phyloP scores from a whole-genome alignment of 768 basidiomycete species.

The Cyclocybe cylindracea region DNA sequence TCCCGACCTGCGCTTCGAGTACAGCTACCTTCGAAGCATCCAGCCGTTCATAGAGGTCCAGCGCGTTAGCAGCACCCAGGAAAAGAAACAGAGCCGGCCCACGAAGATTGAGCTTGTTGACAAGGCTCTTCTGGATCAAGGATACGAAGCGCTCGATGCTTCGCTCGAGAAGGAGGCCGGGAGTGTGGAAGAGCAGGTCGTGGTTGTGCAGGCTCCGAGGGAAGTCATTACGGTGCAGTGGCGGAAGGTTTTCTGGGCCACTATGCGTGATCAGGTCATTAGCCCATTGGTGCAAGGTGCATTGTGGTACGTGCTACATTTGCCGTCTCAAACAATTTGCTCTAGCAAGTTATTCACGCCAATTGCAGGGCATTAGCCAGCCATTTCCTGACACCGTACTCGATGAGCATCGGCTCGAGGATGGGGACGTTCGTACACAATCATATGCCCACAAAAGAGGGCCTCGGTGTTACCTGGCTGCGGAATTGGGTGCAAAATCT shows the following conservation, averaged over 20 bases:
- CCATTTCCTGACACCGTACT: constrained; percentile 44
- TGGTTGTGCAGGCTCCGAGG: constrained; percentile 7
- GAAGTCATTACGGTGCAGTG: constrained; percentile 52
- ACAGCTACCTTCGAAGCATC: constrained; percentile 66
- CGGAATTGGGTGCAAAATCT: constrained; percentile 35
- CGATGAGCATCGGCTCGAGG: constrained; percentile 32
- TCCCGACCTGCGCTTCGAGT: constrained; percentile 78
- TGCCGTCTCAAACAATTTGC: background rate
- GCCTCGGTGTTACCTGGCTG: constrained; percentile 41
- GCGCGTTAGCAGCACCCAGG: constrained; percentile 7
- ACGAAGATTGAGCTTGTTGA: constrained; percentile 16
- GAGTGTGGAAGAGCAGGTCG: constrained; percentile 2
- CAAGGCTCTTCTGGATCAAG: constrained; percentile 20
- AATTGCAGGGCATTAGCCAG: constrained; percentile 44
- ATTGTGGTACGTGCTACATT: constrained; percentile 51
- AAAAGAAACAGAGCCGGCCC: background rate
- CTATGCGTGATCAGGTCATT: constrained; percentile 67
- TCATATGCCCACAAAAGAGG: constrained; percentile 34
- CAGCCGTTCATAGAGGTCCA: constrained; percentile 49
- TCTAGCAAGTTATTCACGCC: background rate
- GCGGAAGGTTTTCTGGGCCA: constrained; percentile 61
- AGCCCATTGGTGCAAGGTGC: constrained; percentile 68
- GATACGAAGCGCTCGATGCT: constrained; percentile 29
- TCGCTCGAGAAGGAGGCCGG: constrained; percentile 18
- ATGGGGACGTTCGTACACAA: constrained; percentile 31